Conservation (phyloP, 139 green algal species). For the Microglena sp. region DNA sequence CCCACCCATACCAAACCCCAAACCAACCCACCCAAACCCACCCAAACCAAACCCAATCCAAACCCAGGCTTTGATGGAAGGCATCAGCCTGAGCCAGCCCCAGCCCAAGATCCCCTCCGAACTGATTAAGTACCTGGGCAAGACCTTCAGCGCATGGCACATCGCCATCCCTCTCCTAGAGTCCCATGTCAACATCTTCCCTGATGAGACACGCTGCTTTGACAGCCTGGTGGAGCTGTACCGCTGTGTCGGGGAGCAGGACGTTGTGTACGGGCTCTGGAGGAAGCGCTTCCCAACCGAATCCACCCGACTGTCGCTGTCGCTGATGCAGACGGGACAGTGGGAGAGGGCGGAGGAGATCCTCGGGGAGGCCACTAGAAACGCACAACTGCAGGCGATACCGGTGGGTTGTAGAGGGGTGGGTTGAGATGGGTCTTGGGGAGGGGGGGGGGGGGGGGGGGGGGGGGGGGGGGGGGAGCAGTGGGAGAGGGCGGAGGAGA, state of each 20-base stretch:
- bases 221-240: constrained; percentile 84
- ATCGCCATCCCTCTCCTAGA: constrained; percentile 93
- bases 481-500: constrained; percentile 60
- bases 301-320: constrained; percentile 28
- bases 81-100: constrained; percentile 85
- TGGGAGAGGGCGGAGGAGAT: constrained; percentile 65
- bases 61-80: constrained; percentile 76
- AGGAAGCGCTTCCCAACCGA: constrained; percentile 24
- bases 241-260: constrained; percentile 66
- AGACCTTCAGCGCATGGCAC: constrained; percentile 94
- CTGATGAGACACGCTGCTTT: constrained; percentile 82
- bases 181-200: constrained; percentile 90
- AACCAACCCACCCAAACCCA: no score
- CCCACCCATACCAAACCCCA: no score
- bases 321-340: constrained; percentile 80
- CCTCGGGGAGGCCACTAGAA: constrained; percentile 42
- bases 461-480: no score
- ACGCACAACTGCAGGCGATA: not conserved
- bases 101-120: constrained; percentile 97
- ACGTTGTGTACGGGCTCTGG: constrained; percentile 88
- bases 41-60: no score
- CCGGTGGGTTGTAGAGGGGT: not conserved
- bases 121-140: constrained; percentile 96
- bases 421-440: no score
- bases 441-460: no score